A percentile compares a stretch with the other conserved stretches of the same genome.
These are phyloP conservation scores for Erigeron canadensis DNA, from an alignment of 129 eudicot genomes.

Conservation along the genomic window DNA sequence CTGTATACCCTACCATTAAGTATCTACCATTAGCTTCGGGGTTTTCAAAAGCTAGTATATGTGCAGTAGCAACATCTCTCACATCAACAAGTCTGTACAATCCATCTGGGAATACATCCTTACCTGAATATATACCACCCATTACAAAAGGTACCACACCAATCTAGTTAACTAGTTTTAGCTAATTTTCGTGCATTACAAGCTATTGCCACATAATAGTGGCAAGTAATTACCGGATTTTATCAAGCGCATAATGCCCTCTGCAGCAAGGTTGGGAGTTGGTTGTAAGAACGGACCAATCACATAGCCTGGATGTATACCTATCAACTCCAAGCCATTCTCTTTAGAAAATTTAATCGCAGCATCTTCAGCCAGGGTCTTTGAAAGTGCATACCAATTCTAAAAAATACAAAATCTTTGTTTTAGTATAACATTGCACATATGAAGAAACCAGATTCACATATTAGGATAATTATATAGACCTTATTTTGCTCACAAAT, in stretches of 20 bases:
- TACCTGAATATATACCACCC: slow-evolving; percentile 28
- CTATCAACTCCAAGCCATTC: slow-evolving; percentile 41
- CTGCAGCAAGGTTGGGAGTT: slow-evolving; percentile 35
- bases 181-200: background rate
- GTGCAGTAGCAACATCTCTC: slow-evolving; percentile 55
- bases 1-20: slow-evolving; percentile 36
- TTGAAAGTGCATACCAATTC: slow-evolving; percentile 40
- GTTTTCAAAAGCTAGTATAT: slow-evolving; percentile 49
- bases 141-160: background rate
- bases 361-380: slow-evolving; percentile 47
- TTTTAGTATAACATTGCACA: background rate
- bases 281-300: slow-evolving; percentile 52
- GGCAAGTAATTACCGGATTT: slow-evolving; percentile 7
- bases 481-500: slow-evolving; percentile 49
- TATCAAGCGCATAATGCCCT: slow-evolving; percentile 25
- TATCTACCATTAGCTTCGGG: slow-evolving; percentile 52
- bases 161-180: background rate
- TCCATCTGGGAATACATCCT: slow-evolving; percentile 18
- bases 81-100: slow-evolving; percentile 44
- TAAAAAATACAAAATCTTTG: slow-evolving; percentile 5
- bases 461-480: background rate
- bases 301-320: slow-evolving; percentile 30
- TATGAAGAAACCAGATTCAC: background rate
- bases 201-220: background rate
- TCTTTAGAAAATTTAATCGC: slow-evolving; percentile 44